Evolutionary conservation across 2,329 filamentous ascomycete genomes (phyloP).

Genomic region (Ophiocordyceps camponoti-rufipedis): DNA sequence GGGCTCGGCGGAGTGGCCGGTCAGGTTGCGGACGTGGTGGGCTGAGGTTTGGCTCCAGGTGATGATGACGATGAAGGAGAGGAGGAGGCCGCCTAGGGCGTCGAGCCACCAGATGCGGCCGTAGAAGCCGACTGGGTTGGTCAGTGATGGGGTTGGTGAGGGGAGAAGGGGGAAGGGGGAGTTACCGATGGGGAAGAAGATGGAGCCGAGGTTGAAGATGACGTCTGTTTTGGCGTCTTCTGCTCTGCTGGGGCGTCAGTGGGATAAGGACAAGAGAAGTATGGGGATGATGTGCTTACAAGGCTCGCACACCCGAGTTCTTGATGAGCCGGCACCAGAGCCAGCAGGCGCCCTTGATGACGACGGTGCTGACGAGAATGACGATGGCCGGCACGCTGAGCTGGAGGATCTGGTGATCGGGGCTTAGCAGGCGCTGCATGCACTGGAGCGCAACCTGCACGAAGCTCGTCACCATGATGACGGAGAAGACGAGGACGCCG

Average conservation of each 20-base stretch:
- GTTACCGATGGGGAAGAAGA: constrained; percentile 59
- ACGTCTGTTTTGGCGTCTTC: constrained; percentile 51
- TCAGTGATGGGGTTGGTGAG: background rate
- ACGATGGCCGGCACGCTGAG: constrained; percentile 53
- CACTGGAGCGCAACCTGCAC: constrained; percentile 60
- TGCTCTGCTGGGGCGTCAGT: constrained; percentile 15
- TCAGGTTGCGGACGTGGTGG: constrained; percentile 65
- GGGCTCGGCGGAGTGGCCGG: constrained; percentile 58
- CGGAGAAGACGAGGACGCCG: constrained; percentile 63
- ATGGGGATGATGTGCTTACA: constrained; percentile 23
- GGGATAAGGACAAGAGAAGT: background rate
- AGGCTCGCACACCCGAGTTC: constrained; percentile 70
- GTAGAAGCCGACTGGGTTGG: constrained; percentile 45
- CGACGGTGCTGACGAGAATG: constrained; percentile 67
- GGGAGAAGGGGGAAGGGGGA: background rate
- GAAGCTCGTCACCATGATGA: constrained; percentile 78
- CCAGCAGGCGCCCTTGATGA: constrained; percentile 72
- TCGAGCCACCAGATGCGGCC: constrained; percentile 71
- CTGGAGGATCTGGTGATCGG: constrained; percentile 51
- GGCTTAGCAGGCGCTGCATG: constrained; percentile 39
- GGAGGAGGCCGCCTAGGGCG: constrained; percentile 55
- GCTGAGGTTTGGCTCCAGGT: constrained; percentile 61
- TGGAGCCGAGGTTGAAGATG: constrained; percentile 79
- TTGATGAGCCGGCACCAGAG: constrained; percentile 73
- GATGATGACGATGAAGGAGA: constrained; percentile 63